Conservation (phyloP, 1,284 basidiomycete genomes). For the Sanghuangporus baumii region DNA sequence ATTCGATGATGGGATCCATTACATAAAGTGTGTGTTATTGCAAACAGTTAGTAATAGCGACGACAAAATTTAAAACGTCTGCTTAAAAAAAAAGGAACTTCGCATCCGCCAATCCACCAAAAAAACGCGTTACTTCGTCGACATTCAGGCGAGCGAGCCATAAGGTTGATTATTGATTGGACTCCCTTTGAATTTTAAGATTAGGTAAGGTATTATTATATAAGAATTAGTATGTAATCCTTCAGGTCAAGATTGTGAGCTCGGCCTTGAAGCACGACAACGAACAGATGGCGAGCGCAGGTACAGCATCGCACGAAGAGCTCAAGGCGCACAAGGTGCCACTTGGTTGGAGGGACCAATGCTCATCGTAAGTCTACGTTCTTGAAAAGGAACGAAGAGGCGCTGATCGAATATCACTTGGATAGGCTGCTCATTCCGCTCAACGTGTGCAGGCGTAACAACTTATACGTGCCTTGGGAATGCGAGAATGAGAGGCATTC, state of each 20-base stretch:
- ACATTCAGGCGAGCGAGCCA: too few relatives aligned
- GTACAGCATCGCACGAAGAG: conserved; percentile 80
- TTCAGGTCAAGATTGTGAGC: not conserved
- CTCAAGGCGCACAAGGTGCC: conserved; percentile 75
- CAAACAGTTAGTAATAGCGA: too few relatives aligned
- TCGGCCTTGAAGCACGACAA: not conserved
- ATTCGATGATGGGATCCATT: too few relatives aligned
- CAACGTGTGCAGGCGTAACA: conserved; percentile 73
- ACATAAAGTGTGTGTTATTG: too few relatives aligned
- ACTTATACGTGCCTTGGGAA: conserved; percentile 74
- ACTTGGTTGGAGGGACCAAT: conserved; percentile 83
- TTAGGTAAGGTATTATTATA: not conserved
- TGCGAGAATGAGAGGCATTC: conserved; percentile 75
- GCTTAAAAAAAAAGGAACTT: too few relatives aligned
- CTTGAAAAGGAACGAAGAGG: not conserved
- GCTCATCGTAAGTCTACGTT: conserved; percentile 71
- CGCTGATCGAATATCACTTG: not conserved
- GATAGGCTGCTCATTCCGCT: conserved; percentile 78
- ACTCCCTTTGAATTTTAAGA: not conserved
- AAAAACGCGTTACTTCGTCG: too few relatives aligned
- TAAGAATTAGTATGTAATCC: not conserved
- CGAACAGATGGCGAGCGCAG: conserved; percentile 58
- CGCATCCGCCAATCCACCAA: too few relatives aligned
- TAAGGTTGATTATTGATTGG: not conserved
- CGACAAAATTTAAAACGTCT: too few relatives aligned